Conservation (phyloP, 2,329 filamentous ascomycete species). For the Colletotrichum spaethianum region DNA sequence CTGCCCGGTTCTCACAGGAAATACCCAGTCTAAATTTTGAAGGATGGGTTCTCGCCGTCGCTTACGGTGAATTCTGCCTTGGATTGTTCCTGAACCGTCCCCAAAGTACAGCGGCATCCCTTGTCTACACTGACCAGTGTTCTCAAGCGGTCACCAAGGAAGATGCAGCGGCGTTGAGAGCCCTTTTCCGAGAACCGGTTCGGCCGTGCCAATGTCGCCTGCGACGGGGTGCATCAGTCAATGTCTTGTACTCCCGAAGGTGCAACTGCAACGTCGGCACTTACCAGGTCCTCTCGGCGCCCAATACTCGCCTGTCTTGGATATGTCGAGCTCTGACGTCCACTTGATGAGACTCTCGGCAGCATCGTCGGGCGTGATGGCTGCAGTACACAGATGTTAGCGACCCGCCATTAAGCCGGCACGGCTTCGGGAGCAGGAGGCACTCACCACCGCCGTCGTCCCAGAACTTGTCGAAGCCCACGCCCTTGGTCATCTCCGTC, state of each 20-base stretch:
- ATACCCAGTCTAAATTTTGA: conserved; percentile 10
- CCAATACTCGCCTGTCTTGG: conserved; percentile 80
- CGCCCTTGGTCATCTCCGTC: conserved; percentile 80
- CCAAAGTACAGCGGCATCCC: neutral
- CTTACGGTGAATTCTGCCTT: neutral
- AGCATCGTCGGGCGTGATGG: conserved; percentile 77
- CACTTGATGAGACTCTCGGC: conserved; percentile 75
- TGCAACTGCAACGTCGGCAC: conserved; percentile 47
- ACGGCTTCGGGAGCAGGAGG: neutral
- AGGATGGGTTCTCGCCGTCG: neutral
- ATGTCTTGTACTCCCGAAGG: conserved; percentile 21
- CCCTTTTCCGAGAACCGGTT: conserved; percentile 72
- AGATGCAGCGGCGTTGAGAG: conserved; percentile 75
- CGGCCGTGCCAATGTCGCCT: conserved; percentile 79
- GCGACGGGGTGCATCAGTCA: conserved; percentile 40
- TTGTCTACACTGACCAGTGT: conserved; percentile 11
- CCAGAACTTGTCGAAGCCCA: conserved; percentile 83
- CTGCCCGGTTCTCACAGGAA: conserved; percentile 17
- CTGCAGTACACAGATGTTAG: conserved; percentile 52
- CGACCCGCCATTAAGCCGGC: neutral
- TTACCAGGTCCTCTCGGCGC: conserved; percentile 78
- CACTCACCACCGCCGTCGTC: conserved; percentile 73
- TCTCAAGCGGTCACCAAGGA: conserved; percentile 68
- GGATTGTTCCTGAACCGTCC: neutral
- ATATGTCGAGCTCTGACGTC: conserved; percentile 73